Percentiles rank a stretch among this genome's conserved stretches.
These are phyloP conservation scores for Aspergillus carlsbadensis DNA, from an alignment of 495 filamentous ascomycete genomes.

Conservation along the genomic window DNA sequence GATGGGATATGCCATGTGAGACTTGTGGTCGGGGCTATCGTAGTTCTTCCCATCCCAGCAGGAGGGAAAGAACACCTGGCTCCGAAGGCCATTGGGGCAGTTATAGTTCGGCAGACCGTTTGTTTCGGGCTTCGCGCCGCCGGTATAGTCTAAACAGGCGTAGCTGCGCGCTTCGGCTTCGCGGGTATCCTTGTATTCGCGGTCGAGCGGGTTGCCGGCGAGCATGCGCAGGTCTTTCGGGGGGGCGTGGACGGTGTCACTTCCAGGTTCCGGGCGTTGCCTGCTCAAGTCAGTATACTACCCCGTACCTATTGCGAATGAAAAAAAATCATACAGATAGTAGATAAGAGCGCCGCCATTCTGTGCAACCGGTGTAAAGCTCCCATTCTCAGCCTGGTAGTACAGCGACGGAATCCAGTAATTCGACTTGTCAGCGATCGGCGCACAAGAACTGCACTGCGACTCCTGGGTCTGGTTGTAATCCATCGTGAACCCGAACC, in stretches of 20 bases:
- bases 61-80: conserved; percentile 13
- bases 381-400: conserved; percentile 61
- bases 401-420: conserved; percentile 77
- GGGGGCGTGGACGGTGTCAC: conserved; percentile 62
- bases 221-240: conserved; percentile 75
- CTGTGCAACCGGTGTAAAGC: conserved; percentile 63
- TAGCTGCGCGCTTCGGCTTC: conserved; percentile 5
- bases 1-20: conserved; percentile 13
- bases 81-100: conserved; percentile 13
- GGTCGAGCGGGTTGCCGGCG: conserved; percentile 49
- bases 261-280: conserved; percentile 55
- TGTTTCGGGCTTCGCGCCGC: conserved; percentile 5
- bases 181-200: background rate
- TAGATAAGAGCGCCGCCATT: conserved; percentile 37
- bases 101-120: conserved; percentile 9
- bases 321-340: conserved; percentile 33
- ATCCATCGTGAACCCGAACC: conserved; percentile 62
- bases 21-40: conserved; percentile 11
- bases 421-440: conserved; percentile 67
- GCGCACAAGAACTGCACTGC: conserved; percentile 63
- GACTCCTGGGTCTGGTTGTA: conserved; percentile 58
- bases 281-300: conserved; percentile 23
- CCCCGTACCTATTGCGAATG: background rate
- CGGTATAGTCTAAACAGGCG: conserved; percentile 11
- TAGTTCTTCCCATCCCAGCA: conserved; percentile 15